Evolutionary conservation across 2,329 filamentous ascomycete species (phyloP), one percentile per base, ranked within the genome.

Genomic region (Trichoderma endophyticum): DNA sequence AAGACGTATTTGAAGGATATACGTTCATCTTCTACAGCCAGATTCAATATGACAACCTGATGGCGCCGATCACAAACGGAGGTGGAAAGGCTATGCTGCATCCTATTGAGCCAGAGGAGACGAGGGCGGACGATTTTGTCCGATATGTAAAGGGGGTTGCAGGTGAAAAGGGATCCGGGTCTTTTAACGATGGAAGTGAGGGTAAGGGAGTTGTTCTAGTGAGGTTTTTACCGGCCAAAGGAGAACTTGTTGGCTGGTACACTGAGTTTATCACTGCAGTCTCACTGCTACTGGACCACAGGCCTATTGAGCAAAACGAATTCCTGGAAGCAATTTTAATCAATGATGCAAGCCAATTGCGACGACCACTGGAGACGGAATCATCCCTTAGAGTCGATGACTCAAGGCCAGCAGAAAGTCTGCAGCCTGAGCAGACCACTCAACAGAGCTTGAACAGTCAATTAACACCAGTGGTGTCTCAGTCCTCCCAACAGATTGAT

Each of bases 251-350:
- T 70, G 84, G 87, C 11, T 97, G 93, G 93, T 93, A 89, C 73
- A 85, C 87, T 18, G 83, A 89, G 2, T 91, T 97, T 75, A 87
- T 91, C 75, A 90, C 86, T 6, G 83, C 90, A 8, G 88, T 97
- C 18, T 92, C 94, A 2, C 80, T 91, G 24, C 85, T 89, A 60
- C 86, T 97, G 14, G 91, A 94, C 73, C 94, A 97, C 79, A 89
- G 94, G 4, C 90, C 94, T 3, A 91, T 98, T 68, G 90, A 95
- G 76, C 94, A 98, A 78, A 94, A 92, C 72, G 95, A 98, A 76
- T 97, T 99, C 74, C 86, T 99, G 2, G 94, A 97, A 80, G 93
- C 93, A 1, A 96, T 99, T 60, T 83, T 98, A 32, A 90, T 86
- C n/a, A 92, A 92, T 65, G 91, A 98, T 81, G 89, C 93, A 7